Evolutionary conservation across 352 stramenopile genomes (phyloP).

Genomic region (Pythium apleroticum): DNA sequence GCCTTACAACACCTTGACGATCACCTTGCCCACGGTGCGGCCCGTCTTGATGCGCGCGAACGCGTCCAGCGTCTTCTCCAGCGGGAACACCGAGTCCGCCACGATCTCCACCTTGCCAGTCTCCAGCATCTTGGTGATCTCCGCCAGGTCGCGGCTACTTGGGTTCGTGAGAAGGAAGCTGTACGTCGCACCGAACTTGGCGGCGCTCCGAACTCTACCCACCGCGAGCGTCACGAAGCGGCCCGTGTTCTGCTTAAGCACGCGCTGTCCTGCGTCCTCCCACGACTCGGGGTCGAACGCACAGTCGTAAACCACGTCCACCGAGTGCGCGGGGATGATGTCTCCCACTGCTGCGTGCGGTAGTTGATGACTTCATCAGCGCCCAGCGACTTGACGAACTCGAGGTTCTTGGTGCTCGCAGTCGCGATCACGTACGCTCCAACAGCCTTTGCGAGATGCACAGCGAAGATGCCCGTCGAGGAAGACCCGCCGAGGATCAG

Average conservation of each 20-base stretch:
- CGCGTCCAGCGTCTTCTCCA: constrained; percentile 46
- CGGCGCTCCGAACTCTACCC: constrained; percentile 51
- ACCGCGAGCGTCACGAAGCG: constrained; percentile 43
- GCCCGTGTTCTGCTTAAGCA: constrained; percentile 38
- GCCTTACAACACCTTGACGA: constrained; percentile 21
- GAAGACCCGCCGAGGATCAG: constrained; percentile 14
- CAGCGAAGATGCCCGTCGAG: constrained; percentile 29
- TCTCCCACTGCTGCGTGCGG: constrained; percentile 31
- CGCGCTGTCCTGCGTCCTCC: constrained; percentile 35
- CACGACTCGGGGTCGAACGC: constrained; percentile 31
- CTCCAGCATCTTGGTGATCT: constrained; percentile 44
- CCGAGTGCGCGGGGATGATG: constrained; percentile 22
- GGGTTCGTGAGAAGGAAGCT: constrained; percentile 25
- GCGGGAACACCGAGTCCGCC: constrained; percentile 41
- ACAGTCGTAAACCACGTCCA: constrained; percentile 29
- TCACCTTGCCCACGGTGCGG: constrained; percentile 38
- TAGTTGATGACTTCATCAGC: constrained; percentile 51
- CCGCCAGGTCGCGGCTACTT: constrained; percentile 29
- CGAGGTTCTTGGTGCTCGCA: constrained; percentile 33
- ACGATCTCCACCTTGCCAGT: constrained; percentile 32
- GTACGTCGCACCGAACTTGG: constrained; percentile 32
- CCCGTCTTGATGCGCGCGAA: constrained; percentile 43
- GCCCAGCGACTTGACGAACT: constrained; percentile 35
- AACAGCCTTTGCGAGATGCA: constrained; percentile 38
- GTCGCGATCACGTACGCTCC: constrained; percentile 31